Base-by-base conservation (phyloP, 1,284 basidiomycete species). In the Ustilago cynodontis region DNA sequence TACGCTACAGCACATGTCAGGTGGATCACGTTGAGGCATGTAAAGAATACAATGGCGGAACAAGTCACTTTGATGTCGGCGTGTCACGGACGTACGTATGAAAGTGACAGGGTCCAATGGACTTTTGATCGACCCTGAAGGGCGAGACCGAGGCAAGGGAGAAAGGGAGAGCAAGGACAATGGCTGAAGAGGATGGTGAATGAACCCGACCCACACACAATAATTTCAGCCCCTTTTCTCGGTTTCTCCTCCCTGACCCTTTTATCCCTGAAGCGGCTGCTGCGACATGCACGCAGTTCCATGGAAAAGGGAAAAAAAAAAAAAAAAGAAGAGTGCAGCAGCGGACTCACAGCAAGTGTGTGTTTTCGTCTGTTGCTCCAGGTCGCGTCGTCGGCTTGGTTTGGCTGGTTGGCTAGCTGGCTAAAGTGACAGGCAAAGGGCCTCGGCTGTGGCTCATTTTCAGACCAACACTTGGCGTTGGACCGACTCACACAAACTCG, bases 391-490 rank as follows among this genome's bases (percentile, higher is more conserved):
- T n/a, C n/a, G n/a, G n/a, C n/a, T n/a, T n/a, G n/a, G n/a, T 26
- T 58, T 26, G 18, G 43, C 41, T 47, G 13, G 43, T 16, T 45
- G 22, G 22, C 24, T 26, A 8, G n/a, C 24, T 47, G 5, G 45
- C 22, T 22, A 26, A 49, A 45, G 43, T n/a, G 5, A 22, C 43
- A 20, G 24, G 11, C 47, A 49, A 26, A 49, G 47, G 47, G 54
- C 35, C 56, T 58, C 56, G 56, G 56, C 43, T 58, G 29, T 43
- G 39, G 28, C 10, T 29, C 31, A 31, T 58, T 39, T 58, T 39
- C 55, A 62, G 60, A 62, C 60, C 60, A 62, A 62, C 59, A 53
- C 59, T 60, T 60, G 59, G 59, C 59, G 50, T 28, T 24, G 5
- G 31, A 33, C n/a, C n/a, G n/a, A n/a, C 52, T 9, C 18, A 31